These are phyloP conservation scores for Hygrophila difformis DNA, from an alignment of 257 asterid genomes.

Conservation along the genomic window DNA sequence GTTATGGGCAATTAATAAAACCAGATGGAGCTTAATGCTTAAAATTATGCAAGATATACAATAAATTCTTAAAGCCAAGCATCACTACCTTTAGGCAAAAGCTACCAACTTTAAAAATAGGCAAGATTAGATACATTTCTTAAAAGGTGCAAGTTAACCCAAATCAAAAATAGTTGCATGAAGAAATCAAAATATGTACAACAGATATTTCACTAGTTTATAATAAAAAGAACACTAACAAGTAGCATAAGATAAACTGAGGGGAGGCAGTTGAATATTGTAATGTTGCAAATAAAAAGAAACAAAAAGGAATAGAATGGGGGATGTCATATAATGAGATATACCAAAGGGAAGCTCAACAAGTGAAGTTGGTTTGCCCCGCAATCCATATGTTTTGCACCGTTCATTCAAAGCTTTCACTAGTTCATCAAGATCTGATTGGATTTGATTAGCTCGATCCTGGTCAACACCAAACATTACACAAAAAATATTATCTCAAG, in stretches of 20 bases:
- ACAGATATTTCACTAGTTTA: neutral
- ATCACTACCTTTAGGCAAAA: neutral
- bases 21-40: no score
- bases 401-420: conserved; percentile 78
- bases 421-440: conserved; percentile 72
- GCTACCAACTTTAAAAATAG: neutral
- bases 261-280: no score
- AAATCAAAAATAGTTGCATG: conserved; percentile 5
- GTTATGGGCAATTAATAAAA: no score
- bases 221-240: neutral
- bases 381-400: conserved; percentile 93
- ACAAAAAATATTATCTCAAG: conserved; percentile 15
- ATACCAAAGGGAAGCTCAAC: conserved; percentile 91
- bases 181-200: conserved; percentile 1
- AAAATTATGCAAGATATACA: no score
- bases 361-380: conserved; percentile 78
- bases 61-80: conserved; percentile 1
- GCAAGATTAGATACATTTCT: no score
- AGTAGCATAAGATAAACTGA: neutral
- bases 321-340: no score
- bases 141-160: no score
- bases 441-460: conserved; percentile 72
- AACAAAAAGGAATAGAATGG: no score
- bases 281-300: no score
- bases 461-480: conserved; percentile 22